Base-by-base conservation (phyloP, 257 asterid species). In the Cinchona pubescens region DNA sequence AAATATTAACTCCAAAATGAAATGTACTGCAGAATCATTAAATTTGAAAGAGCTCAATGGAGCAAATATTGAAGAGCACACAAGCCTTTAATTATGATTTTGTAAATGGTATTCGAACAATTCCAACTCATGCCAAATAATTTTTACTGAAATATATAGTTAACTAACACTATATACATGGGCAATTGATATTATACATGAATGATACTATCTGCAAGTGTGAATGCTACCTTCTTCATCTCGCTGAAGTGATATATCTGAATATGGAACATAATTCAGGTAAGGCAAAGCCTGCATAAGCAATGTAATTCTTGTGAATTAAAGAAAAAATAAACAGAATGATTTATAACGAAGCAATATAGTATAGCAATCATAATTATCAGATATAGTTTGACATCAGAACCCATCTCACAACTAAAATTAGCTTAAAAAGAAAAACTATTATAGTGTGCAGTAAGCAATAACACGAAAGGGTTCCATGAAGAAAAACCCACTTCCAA, bases 251-350 rank as follows among this genome's bases (percentile, higher is more conserved):
- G 88, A 89, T 69, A 91, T 67, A 85, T 85, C 96, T 5, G 89
- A 79, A 76, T 84, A 84, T 59, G 98, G 94, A 69, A 94, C 79
- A 65, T 94, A 94, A 42, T n/a, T n/a, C n/a, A 94, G 85, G 78
- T 91, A 91, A 43, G 98, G 98, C 70, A 91, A 86, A 78, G 88
- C 94, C 98, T 94, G 92, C 82, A 86, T 7, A 38, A 21, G 61
- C 25, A 56, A 48, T 18, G 38, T 14, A 9, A 43, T 25, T 7
- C 15, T 61, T 13, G 40, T 38, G 38, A 43, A 72, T 68, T 75
- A 73, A 75, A 34, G 37, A 67, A 75, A 78, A 49, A 18, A 60
- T 49, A 40, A 74, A 79, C 34, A 76, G n/a, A 29, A 29, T 48
- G 21, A 32, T 46, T 69, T 13, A 69, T 13, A 14, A 18, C 3